Percentiles rank a stretch among this genome's conserved stretches.
Evolutionary conservation across 2,329 filamentous ascomycete species (phyloP).

Genomic region (Botryotinia convoluta): DNA sequence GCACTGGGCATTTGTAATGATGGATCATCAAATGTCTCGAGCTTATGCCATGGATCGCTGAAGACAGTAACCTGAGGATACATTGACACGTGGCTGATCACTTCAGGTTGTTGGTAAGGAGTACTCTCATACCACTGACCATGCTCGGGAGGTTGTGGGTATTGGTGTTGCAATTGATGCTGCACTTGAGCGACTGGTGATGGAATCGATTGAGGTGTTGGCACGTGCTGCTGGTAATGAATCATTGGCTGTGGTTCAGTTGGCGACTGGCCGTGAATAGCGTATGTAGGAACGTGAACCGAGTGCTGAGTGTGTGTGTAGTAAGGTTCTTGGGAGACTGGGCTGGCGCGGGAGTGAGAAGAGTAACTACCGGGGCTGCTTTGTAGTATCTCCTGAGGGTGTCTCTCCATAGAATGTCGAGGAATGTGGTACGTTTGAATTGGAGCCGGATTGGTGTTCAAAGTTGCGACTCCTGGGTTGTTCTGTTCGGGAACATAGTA

Average conservation of each 20-base stretch:
- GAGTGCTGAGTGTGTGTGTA: slow-evolving; percentile 53
- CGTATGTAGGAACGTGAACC: slow-evolving; percentile 48
- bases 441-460: slow-evolving; percentile 53
- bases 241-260: slow-evolving; percentile 46
- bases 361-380: slow-evolving; percentile 60
- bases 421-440: slow-evolving; percentile 47
- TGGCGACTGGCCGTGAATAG: slow-evolving; percentile 49
- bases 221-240: slow-evolving; percentile 37
- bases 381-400: slow-evolving; percentile 50
- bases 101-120: slow-evolving; percentile 56
- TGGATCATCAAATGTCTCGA: slow-evolving; percentile 54
- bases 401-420: slow-evolving; percentile 42
- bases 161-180: slow-evolving; percentile 41
- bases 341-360: slow-evolving; percentile 52
- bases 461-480: slow-evolving; percentile 60
- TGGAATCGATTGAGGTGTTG: slow-evolving; percentile 32
- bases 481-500: slow-evolving; percentile 59
- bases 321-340: slow-evolving; percentile 52
- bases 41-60: slow-evolving; percentile 56
- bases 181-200: slow-evolving; percentile 37
- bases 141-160: slow-evolving; percentile 43
- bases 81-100: slow-evolving; percentile 52
- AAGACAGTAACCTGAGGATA: slow-evolving; percentile 50
- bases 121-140: slow-evolving; percentile 53
- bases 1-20: slow-evolving; percentile 59